Evolutionary conservation across 805 yeast genomes (phyloP).

Genomic region (Starmerella etchellsii): DNA sequence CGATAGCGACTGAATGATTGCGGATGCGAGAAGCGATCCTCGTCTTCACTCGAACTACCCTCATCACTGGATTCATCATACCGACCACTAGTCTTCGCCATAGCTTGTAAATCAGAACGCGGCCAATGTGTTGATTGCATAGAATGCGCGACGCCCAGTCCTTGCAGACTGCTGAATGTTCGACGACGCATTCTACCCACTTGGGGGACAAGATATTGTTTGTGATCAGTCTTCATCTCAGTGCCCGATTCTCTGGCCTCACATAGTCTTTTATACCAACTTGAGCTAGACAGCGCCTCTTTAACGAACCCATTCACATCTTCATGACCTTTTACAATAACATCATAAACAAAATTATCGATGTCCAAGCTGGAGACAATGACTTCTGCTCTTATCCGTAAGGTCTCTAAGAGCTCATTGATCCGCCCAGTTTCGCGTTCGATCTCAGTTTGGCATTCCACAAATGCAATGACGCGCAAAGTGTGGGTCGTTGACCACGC

Average conservation of each 20-base stretch:
- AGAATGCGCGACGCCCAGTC: slow-evolving; percentile 63
- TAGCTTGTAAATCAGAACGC: slow-evolving; percentile 6
- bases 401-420: slow-evolving; percentile 47
- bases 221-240: not conserved
- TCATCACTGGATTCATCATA: slow-evolving; percentile 21
- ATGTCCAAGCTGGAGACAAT: slow-evolving; percentile 54
- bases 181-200: slow-evolving; percentile 23
- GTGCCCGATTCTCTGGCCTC: slow-evolving; percentile 37
- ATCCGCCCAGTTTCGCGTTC: slow-evolving; percentile 57
- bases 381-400: slow-evolving; percentile 76
- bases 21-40: too few species aligned
- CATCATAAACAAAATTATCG: slow-evolving; percentile 54
- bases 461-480: slow-evolving; percentile 78
- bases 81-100: slow-evolving; percentile 9
- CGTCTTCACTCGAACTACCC: slow-evolving; percentile 17
- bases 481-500: slow-evolving; percentile 73
- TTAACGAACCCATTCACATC: slow-evolving; percentile 38
- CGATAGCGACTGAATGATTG: not conserved
- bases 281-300: slow-evolving; percentile 41
- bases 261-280: slow-evolving; percentile 73
- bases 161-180: slow-evolving; percentile 51
- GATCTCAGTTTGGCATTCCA: slow-evolving; percentile 60
- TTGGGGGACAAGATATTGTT: slow-evolving; percentile 17
- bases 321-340: slow-evolving; percentile 56
- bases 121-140: slow-evolving; percentile 36